These are phyloP conservation scores for Ascoidea asiatica DNA, from an alignment of 805 yeast genomes.

Conservation along the genomic window DNA sequence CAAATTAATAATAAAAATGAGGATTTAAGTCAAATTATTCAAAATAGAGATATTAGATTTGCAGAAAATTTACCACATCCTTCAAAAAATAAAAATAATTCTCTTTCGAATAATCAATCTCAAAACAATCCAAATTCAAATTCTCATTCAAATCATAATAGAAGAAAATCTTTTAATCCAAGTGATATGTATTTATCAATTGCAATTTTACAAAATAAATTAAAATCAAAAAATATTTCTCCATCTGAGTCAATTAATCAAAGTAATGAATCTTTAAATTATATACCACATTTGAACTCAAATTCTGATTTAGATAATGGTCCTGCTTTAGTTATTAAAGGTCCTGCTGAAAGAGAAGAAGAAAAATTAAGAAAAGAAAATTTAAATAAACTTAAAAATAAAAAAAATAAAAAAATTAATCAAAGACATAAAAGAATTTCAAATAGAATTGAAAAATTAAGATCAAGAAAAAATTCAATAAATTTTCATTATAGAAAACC, in stretches of 20 bases:
- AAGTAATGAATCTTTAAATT: too few species aligned
- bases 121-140: conserved; percentile 9
- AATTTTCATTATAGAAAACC: neutral
- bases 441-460: conserved; percentile 1
- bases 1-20: neutral
- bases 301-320: conserved; percentile 47
- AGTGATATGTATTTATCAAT: conserved; percentile 77
- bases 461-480: conserved; percentile 12
- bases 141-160: conserved; percentile 14
- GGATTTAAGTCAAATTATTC: conserved; percentile 1
- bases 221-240: conserved; percentile 16
- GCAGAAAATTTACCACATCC: conserved; percentile 44
- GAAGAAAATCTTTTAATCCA: conserved; percentile 47
- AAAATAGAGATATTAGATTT: conserved; percentile 33
- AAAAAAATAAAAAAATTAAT: conserved; percentile 7
- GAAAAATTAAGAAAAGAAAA: conserved; percentile 14
- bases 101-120: too few species aligned
- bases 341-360: conserved; percentile 67
- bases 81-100: conserved; percentile 12
- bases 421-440: conserved; percentile 10
- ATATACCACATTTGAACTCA: too few species aligned
- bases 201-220: conserved; percentile 56
- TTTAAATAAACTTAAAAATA: conserved; percentile 18
- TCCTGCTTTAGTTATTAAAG: conserved; percentile 62
- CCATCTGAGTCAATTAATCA: too few species aligned